Evolutionary conservation across 352 stramenopile species (phyloP), one percentile per base, ranked within the genome.

Genomic region (Globisporangium emineosum): DNA sequence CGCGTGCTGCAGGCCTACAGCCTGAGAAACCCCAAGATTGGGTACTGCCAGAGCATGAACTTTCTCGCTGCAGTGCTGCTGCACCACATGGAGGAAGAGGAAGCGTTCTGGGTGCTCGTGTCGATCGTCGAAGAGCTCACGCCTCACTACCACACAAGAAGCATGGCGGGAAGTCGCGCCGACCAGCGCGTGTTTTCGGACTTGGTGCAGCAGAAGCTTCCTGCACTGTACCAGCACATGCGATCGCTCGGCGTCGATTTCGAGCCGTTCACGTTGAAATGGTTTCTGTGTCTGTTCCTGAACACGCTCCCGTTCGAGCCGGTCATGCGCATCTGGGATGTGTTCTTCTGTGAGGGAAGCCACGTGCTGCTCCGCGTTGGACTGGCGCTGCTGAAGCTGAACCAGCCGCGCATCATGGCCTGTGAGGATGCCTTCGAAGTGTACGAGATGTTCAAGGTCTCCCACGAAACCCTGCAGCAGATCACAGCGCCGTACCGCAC

Each of bases 211-310:
- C 82, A 93, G 60, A 94, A 96, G 67, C 76, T 98, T 19, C 90
- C 90, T 10, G 58, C 76, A 19, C 52, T 97, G 45, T 73, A 79
- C 32, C 72, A 70, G 32, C 88, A 96, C 63, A 73, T 97, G 47
- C 75, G 91, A 23, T 35, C 42, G 3, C 73, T 96, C 4, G 75
- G 88, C 43, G 85, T 96, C 6, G 85, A 96, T 58, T 79, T 97
- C 60, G 84, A 94, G 57, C 88, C 89, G 23, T 90, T 97, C 47
- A 97, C 91, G 42, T 84, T 96, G 60, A 96, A 97, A 67, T 98
- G 91, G 91, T 98, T 97, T 49, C 66, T 98, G 0, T 98, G 91
- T 69, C 66, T 96, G 3, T 98, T 97, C 72, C 71, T 98, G n/a
- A 97, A 97, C 66, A 95, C 89, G 27, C 68, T 98, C 19, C 87